These are phyloP conservation scores for Entomophthora muscae DNA, from an alignment of 371 early-diverging fungal species.

Conservation along the genomic window DNA sequence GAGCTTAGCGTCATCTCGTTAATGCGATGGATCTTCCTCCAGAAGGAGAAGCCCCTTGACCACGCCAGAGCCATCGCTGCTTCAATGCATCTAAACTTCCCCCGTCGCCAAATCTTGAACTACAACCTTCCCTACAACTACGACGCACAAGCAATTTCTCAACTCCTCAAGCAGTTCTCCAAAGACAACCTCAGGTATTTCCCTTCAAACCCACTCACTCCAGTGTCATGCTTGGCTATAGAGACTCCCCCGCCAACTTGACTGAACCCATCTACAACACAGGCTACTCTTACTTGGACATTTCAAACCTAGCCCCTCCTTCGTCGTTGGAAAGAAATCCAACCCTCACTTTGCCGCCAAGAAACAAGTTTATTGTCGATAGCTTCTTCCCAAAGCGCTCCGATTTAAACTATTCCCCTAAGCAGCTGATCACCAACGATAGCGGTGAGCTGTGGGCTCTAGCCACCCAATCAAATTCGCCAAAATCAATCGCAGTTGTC, in stretches of 20 bases:
- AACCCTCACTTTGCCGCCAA: neutral
- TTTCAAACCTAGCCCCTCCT: neutral
- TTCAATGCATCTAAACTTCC: neutral
- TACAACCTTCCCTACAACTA: neutral
- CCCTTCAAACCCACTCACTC: neutral
- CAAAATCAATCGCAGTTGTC: neutral
- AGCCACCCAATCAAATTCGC: neutral
- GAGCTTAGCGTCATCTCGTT: neutral
- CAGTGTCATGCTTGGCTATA: neutral
- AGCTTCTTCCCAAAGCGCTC: too few relatives aligned
- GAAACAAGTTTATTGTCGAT: neutral
- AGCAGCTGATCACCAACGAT: too few relatives aligned
- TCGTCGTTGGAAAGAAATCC: neutral
- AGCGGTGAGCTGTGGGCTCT: neutral
- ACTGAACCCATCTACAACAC: neutral
- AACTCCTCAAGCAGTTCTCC: neutral
- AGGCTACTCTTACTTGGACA: neutral
- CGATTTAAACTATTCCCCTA: too few relatives aligned
- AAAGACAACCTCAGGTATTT: neutral
- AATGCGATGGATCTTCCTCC: neutral
- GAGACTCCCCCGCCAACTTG: neutral
- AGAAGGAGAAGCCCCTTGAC: neutral
- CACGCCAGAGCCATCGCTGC: neutral
- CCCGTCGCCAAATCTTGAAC: neutral
- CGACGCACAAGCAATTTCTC: neutral